A percentile compares a stretch with the other conserved stretches of the same genome.
These are phyloP conservation scores for Arthroderma uncinatum DNA, from an alignment of 2,329 filamentous ascomycete species.

Conservation along the genomic window DNA sequence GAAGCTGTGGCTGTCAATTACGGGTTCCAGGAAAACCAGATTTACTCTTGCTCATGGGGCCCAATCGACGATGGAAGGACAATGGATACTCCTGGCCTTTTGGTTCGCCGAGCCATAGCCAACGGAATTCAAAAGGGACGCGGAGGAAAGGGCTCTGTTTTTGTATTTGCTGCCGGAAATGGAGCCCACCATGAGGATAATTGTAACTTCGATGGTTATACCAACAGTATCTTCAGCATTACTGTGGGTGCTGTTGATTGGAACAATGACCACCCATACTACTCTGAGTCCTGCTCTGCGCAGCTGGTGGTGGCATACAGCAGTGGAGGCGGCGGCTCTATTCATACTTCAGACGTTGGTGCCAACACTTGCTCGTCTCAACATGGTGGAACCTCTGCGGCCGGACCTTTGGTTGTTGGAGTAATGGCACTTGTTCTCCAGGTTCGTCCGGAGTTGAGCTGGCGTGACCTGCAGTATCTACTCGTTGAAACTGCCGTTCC, in stretches of 20 bases:
- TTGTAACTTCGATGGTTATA: conserved; percentile 99
- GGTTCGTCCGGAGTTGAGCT: conserved; percentile 73
- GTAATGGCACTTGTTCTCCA: conserved; percentile 82
- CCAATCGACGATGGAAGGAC: conserved; percentile 84
- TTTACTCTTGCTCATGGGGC: conserved; percentile 98
- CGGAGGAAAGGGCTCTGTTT: conserved; percentile 73
- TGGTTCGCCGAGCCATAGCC: conserved; percentile 83
- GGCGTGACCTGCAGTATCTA: conserved; percentile 91
- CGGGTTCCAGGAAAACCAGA: conserved; percentile 80
- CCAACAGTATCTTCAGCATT: conserved; percentile 98
- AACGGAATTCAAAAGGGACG: conserved; percentile 85
- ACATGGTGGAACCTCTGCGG: conserved; percentile 94
- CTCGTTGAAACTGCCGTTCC: conserved; percentile 74
- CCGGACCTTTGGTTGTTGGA: conserved; percentile 82
- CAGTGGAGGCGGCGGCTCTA: conserved; percentile 75
- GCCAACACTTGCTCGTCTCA: conserved; percentile 61
- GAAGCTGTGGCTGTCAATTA: conserved; percentile 91
- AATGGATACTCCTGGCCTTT: conserved; percentile 84
- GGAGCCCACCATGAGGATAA: conserved; percentile 81
- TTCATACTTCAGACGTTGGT: conserved; percentile 94
- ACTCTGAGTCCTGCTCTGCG: conserved; percentile 92
- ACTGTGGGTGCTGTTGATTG: conserved; percentile 89
- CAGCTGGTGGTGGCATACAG: conserved; percentile 95
- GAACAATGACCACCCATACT: conserved; percentile 80
- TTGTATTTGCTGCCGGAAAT: conserved; percentile 94